These are phyloP conservation scores for Eucommia ulmoides DNA, from an alignment of 257 asterid genomes.

Conservation along the genomic window DNA sequence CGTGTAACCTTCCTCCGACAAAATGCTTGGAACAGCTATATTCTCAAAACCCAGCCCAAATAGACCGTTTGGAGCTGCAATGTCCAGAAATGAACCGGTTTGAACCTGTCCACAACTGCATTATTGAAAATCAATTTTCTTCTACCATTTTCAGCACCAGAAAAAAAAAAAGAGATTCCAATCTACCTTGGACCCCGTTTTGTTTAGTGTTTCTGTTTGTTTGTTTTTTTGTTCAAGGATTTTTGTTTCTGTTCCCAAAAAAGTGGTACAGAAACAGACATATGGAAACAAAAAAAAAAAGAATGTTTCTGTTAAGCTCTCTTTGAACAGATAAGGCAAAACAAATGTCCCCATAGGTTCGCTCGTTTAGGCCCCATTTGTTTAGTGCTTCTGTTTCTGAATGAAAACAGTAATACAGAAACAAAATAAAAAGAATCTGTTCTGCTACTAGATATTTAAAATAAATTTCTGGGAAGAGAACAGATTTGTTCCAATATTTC, in stretches of 20 bases:
- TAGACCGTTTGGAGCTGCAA: slow-evolving; percentile 81
- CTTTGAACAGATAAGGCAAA: no score
- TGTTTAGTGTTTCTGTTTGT: neutral
- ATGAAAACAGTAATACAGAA: no score
- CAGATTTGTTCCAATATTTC: no score
- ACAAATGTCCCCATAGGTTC: no score
- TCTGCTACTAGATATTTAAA: no score
- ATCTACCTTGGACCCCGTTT: neutral
- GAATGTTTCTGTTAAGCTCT: neutral
- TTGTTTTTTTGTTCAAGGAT: neutral
- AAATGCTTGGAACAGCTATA: slow-evolving; percentile 72
- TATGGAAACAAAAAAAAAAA: neutral
- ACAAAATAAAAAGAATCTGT: no score
- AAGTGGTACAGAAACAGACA: neutral
- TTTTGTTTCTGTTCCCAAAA: neutral
- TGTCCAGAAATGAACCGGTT: slow-evolving; percentile 66
- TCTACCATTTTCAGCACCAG: neutral
- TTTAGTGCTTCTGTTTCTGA: no score
- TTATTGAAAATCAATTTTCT: slow-evolving; percentile 12
- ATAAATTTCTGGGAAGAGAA: no score
- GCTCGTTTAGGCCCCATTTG: no score
- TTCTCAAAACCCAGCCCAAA: slow-evolving; percentile 81
- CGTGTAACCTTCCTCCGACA: slow-evolving; percentile 44
- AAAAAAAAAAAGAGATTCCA: neutral
- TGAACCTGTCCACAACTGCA: slow-evolving; percentile 82